Percentiles rank a stretch among this genome's conserved stretches.
phyloP scores from a whole-genome alignment of 768 basidiomycete species.

The Xerocomellus amylosporus region DNA sequence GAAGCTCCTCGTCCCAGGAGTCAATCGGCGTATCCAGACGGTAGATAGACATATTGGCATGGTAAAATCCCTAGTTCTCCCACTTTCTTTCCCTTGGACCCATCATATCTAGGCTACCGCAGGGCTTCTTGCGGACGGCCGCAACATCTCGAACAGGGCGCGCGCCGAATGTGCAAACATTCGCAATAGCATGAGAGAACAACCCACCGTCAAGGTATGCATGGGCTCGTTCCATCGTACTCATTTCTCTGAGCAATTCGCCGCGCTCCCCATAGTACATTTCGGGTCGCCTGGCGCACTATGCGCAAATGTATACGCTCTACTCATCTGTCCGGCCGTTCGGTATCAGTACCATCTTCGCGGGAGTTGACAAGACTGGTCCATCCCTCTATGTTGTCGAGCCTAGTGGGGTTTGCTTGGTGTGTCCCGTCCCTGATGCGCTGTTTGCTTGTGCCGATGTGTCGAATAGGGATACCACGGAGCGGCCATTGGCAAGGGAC shows the following conservation, averaged over 20 bases:
- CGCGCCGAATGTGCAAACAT: conserved; percentile 78
- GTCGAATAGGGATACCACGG: conserved; percentile 82
- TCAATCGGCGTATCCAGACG: conserved; percentile 90
- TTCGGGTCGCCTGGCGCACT: conserved; percentile 80
- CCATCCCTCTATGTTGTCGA: conserved; percentile 89
- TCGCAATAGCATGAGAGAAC: conserved; percentile 69
- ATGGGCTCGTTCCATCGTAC: neutral
- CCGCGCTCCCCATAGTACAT: conserved; percentile 39
- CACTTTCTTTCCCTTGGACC: neutral
- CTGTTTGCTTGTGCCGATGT: neutral
- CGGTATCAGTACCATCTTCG: conserved; percentile 90
- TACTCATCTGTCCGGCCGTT: conserved; percentile 98
- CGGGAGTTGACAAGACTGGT: conserved; percentile 82
- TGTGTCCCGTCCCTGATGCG: conserved; percentile 36
- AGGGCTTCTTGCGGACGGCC: conserved; percentile 90
- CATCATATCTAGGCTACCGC: conserved; percentile 70
- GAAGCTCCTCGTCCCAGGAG: conserved; percentile 89
- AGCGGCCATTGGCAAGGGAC: conserved; percentile 97
- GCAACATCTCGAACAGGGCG: conserved; percentile 81
- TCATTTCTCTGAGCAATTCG: neutral
- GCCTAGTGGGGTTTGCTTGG: conserved; percentile 90
- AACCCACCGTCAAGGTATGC: conserved; percentile 76
- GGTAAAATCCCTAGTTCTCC: conserved; percentile 41
- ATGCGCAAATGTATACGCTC: conserved; percentile 93
- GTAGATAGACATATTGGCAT: conserved; percentile 93